A percentile compares a stretch with the other conserved stretches of the same genome.
Conservation (phyloP, 129 eudicot species). For the Lactuca saligna region DNA sequence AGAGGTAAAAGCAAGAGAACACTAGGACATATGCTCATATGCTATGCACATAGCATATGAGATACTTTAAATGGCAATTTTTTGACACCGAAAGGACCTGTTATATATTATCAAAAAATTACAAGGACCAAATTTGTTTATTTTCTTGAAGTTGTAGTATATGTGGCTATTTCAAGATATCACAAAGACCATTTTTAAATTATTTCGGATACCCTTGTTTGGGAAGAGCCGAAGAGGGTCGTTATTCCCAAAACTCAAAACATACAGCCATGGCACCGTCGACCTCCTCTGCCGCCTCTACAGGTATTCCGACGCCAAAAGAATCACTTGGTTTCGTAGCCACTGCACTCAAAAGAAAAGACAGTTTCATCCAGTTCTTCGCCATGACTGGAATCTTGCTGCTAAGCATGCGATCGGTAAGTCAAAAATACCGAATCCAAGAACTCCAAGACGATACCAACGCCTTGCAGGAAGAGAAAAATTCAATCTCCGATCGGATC, state of each 20-base stretch:
- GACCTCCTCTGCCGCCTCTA: slow-evolving; percentile 33
- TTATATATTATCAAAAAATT: too few species aligned
- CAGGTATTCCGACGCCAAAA: slow-evolving; percentile 34
- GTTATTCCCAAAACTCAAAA: neutral
- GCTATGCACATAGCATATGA: too few species aligned
- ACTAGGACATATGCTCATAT: too few species aligned
- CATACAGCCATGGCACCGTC: slow-evolving; percentile 41
- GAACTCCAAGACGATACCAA: slow-evolving; percentile 55
- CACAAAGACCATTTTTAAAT: too few species aligned
- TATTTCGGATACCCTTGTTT: too few species aligned
- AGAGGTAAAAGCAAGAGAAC: too few species aligned
- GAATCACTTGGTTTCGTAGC: slow-evolving; percentile 46
- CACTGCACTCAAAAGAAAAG: slow-evolving; percentile 52
- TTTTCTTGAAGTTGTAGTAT: too few species aligned
- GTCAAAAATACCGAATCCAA: slow-evolving; percentile 69
- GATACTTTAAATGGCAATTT: too few species aligned
- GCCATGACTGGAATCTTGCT: slow-evolving; percentile 71
- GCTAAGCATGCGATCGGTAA: slow-evolving; percentile 63
- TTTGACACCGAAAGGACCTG: too few species aligned
- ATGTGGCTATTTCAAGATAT: too few species aligned
- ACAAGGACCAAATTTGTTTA: too few species aligned
- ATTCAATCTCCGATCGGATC: slow-evolving; percentile 47
- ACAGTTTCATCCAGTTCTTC: slow-evolving; percentile 75
- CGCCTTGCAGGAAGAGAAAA: slow-evolving; percentile 49
- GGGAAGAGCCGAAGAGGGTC: too few species aligned